A percentile compares a stretch with the other conserved stretches of the same genome.
phyloP scores from a whole-genome alignment of 257 asterid species.

The Coffea eugenioides region DNA sequence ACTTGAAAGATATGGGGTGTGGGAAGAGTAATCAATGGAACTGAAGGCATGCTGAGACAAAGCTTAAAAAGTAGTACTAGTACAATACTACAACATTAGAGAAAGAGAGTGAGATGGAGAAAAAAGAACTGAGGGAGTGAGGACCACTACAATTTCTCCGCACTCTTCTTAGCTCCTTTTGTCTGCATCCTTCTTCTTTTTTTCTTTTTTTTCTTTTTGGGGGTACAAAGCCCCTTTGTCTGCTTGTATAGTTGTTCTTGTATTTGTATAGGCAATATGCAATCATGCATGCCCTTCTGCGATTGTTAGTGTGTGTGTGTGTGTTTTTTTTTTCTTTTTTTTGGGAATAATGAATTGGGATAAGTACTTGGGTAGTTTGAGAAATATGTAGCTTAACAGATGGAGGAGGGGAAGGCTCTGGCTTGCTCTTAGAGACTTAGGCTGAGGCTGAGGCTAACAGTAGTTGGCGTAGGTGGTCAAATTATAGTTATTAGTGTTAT shows the following conservation, averaged over 20 bases:
- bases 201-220: no score
- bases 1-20: background rate
- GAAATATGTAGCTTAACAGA: background rate
- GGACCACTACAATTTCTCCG: slow-evolving; percentile 35
- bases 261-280: background rate
- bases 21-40: slow-evolving; percentile 30
- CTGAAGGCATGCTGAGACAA: slow-evolving; percentile 29
- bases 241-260: background rate
- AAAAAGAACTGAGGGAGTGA: slow-evolving; percentile 18
- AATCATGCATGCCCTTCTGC: slow-evolving; percentile 11
- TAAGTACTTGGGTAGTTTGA: background rate
- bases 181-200: background rate
- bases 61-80: slow-evolving; percentile 17
- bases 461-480: background rate
- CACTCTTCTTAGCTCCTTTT: background rate
- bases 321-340: background rate
- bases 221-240: no score
- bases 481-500: slow-evolving; percentile 1
- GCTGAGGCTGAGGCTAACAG: background rate
- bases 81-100: slow-evolving; percentile 9
- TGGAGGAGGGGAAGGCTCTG: background rate
- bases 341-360: background rate
- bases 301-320: background rate
- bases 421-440: background rate
- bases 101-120: background rate